Conservation (phyloP, 1,139 yeast genomes). For the Scheffersomyces insectosa region DNA sequence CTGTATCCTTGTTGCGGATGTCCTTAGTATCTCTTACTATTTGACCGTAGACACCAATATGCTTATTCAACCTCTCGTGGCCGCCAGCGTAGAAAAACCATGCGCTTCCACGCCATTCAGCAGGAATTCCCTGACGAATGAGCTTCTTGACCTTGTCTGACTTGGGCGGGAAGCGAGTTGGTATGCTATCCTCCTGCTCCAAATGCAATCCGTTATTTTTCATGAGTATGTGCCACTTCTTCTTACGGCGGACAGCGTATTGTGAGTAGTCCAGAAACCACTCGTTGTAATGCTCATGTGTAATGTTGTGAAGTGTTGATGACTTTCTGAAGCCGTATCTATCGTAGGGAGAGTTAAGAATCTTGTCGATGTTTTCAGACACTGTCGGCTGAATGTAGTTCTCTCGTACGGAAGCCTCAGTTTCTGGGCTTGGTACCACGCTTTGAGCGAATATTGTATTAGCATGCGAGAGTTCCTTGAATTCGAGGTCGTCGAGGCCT, state of each 20-base stretch:
- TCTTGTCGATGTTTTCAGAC: constrained; percentile 2
- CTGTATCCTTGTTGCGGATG: constrained; percentile 69
- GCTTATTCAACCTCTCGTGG: constrained; percentile 65
- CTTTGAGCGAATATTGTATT: constrained; percentile 2
- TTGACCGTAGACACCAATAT: constrained; percentile 71
- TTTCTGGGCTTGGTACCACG: not conserved
- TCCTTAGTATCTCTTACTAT: constrained; percentile 57
- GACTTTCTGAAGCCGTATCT: constrained; percentile 83
- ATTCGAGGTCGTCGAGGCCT: constrained; percentile 7
- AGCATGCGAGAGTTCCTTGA: constrained; percentile 2
- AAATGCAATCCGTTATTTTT: constrained; percentile 63
- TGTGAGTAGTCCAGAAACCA: constrained; percentile 77
- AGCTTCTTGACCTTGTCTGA: constrained; percentile 82
- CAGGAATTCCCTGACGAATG: constrained; percentile 89
- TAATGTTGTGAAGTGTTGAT: constrained; percentile 43
- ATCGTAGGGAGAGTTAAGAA: constrained; percentile 53
- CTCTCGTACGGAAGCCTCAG: not conserved
- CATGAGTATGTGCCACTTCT: constrained; percentile 73
- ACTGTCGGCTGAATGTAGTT: constrained; percentile 6
- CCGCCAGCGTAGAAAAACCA: constrained; percentile 99
- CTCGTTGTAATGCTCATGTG: constrained; percentile 59
- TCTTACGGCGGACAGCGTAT: constrained; percentile 61
- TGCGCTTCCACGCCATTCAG: constrained; percentile 95
- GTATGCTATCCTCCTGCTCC: constrained; percentile 28
- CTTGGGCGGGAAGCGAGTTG: constrained; percentile 72